Conservation (phyloP, 2,329 filamentous ascomycete species). For the Gaeumannomyces sp. region DNA sequence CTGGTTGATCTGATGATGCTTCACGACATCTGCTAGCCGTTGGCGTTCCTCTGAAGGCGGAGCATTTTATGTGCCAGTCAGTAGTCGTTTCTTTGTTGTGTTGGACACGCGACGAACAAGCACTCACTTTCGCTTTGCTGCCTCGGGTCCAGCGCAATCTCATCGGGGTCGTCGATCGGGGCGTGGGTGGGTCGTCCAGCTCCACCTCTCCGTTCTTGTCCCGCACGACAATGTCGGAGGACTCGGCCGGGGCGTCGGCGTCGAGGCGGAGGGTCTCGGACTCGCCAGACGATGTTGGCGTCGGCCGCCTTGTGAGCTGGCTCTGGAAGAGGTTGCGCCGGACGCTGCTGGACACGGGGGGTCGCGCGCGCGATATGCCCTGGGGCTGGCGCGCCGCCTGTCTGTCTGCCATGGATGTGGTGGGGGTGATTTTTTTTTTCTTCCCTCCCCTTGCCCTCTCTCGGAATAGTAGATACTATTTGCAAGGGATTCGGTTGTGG, state of each 20-base stretch:
- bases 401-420: conserved; percentile 15
- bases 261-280: conserved; percentile 46
- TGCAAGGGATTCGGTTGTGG: no score
- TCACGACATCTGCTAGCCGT: conserved; percentile 53
- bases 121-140: conserved; percentile 49
- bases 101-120: neutral
- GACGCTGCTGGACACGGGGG: conserved; percentile 24
- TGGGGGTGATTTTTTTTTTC: neutral
- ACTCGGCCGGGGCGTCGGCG: conserved; percentile 35
- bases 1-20: conserved; percentile 51
- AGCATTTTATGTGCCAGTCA: neutral
- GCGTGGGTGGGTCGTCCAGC: conserved; percentile 49
- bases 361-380: conserved; percentile 4
- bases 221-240: conserved; percentile 54
- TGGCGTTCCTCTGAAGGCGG: conserved; percentile 47
- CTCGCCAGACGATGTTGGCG: conserved; percentile 28
- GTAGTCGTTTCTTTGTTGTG: neutral
- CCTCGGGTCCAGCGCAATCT: conserved; percentile 50
- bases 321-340: conserved; percentile 55
- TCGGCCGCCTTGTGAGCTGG: conserved; percentile 52
- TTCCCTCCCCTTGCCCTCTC: neutral
- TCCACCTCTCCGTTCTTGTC: conserved; percentile 58
- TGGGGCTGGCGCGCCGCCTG: conserved; percentile 10
- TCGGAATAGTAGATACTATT: neutral
- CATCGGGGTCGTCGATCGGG: conserved; percentile 48